Conservation (phyloP, 2,329 filamentous ascomycete genomes). For the Fusarium chaquense region DNA sequence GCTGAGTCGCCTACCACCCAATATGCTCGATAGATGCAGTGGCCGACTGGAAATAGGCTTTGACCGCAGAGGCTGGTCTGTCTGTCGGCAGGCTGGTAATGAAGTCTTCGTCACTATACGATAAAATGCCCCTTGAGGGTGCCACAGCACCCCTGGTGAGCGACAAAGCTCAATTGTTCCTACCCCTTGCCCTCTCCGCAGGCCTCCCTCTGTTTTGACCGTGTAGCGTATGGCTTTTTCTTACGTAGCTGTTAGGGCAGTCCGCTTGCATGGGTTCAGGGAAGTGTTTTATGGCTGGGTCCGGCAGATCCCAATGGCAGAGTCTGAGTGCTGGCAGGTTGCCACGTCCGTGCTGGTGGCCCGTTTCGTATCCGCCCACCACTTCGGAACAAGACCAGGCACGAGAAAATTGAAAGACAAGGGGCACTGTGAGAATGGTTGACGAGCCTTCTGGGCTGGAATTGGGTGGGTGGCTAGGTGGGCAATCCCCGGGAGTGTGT, state of each 20-base stretch:
- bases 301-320: conserved; percentile 42
- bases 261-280: conserved; percentile 35
- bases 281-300: conserved; percentile 30
- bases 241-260: conserved; percentile 30
- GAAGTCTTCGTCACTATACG: conserved; percentile 25
- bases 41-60: conserved; percentile 2
- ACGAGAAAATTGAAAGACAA: conserved; percentile 29
- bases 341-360: conserved; percentile 43
- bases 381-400: conserved; percentile 27
- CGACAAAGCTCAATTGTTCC: conserved; percentile 27
- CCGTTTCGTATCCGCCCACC: conserved; percentile 29
- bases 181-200: conserved; percentile 18
- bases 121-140: conserved; percentile 35
- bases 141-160: conserved; percentile 37
- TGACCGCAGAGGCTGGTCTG: conserved; percentile 8
- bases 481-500: neutral
- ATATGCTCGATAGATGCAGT: conserved; percentile 1
- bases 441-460: neutral
- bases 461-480: conserved; percentile 1
- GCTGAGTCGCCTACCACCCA: conserved; percentile 12
- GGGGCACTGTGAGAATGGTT: conserved; percentile 15
- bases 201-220: conserved; percentile 20
- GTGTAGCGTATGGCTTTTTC: conserved; percentile 26
- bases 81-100: conserved; percentile 2
- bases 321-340: conserved; percentile 34